phyloP scores from a whole-genome alignment of 306 rosid species.

The Herpetospermum pedunculosum region DNA sequence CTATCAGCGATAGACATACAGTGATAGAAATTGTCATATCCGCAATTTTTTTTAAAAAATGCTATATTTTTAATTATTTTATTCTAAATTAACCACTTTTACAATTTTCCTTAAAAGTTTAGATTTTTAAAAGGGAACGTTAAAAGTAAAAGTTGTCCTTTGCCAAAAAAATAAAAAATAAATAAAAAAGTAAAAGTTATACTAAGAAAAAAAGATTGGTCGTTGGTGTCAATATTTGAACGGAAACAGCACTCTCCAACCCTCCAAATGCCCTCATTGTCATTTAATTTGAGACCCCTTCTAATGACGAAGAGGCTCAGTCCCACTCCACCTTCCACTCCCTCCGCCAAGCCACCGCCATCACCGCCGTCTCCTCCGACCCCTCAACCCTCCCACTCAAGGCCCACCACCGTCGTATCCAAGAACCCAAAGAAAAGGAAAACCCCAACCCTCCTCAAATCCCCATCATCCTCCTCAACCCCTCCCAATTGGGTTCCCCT shows the following conservation, averaged over 20 bases:
- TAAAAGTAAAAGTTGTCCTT: no score
- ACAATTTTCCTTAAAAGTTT: no score
- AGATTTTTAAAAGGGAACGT: no score
- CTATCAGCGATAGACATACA: no score
- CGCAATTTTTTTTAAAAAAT: no score
- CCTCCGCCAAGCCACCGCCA: slow-evolving; percentile 11
- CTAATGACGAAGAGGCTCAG: slow-evolving; percentile 35
- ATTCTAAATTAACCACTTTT: no score
- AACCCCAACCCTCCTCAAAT: slow-evolving; percentile 9
- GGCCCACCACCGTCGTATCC: slow-evolving; percentile 13
- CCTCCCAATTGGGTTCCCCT: slow-evolving; percentile 41
- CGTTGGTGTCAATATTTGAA: neutral
- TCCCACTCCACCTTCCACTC: slow-evolving; percentile 14
- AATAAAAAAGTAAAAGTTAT: no score
- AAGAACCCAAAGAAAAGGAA: slow-evolving; percentile 16
- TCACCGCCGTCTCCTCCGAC: slow-evolving; percentile 32
- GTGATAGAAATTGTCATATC: no score
- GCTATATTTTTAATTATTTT: no score
- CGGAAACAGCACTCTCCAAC: neutral
- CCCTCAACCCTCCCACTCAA: slow-evolving; percentile 24
- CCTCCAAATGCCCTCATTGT: neutral
- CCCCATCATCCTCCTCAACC: slow-evolving; percentile 7
- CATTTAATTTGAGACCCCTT: neutral
- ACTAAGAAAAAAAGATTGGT: no score
- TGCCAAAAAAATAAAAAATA: no score